Conservation (phyloP, 2,329 filamentous ascomycete genomes). For the Herpotrichia juniperi region DNA sequence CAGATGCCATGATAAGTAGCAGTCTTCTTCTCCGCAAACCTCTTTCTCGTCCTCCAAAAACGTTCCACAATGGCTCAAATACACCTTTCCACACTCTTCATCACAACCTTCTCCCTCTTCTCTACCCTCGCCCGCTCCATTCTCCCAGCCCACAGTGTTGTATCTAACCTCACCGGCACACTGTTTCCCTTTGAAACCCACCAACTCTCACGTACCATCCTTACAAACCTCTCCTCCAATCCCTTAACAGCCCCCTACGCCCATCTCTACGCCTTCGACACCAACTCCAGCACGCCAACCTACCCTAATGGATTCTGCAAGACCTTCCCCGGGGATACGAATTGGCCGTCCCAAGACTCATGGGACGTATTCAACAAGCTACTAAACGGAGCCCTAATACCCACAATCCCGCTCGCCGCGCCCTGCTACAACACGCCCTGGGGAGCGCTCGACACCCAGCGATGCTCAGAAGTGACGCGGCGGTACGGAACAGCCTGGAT, state of each 20-base stretch:
- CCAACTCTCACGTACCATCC: constrained; percentile 7
- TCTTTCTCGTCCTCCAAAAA: too few species aligned
- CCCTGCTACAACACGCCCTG: constrained; percentile 28
- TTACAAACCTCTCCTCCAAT: neutral
- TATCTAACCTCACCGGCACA: neutral
- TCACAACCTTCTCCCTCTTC: neutral
- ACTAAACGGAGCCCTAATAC: constrained; percentile 21
- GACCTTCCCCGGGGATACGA: constrained; percentile 24
- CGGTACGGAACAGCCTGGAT: neutral
- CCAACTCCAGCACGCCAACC: neutral
- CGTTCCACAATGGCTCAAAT: too few species aligned
- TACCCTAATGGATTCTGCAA: constrained; percentile 17
- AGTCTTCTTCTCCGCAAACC: too few species aligned
- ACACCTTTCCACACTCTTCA: too few species aligned
- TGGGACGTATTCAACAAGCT: constrained; percentile 26
- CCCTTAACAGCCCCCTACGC: neutral
- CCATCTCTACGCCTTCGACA: constrained; percentile 39
- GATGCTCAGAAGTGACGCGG: constrained; percentile 15
- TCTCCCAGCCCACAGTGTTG: neutral
- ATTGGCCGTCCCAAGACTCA: constrained; percentile 17
- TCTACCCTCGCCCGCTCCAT: neutral
- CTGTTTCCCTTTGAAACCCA: constrained; percentile 7
- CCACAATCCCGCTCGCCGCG: constrained; percentile 26
- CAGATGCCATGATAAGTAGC: too few species aligned
- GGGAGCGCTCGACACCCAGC: constrained; percentile 14